A percentile compares a stretch with the other conserved stretches of the same genome.
Evolutionary conservation across 202 grass and related monocot genomes (phyloP).

Genomic region (Setaria italica): DNA sequence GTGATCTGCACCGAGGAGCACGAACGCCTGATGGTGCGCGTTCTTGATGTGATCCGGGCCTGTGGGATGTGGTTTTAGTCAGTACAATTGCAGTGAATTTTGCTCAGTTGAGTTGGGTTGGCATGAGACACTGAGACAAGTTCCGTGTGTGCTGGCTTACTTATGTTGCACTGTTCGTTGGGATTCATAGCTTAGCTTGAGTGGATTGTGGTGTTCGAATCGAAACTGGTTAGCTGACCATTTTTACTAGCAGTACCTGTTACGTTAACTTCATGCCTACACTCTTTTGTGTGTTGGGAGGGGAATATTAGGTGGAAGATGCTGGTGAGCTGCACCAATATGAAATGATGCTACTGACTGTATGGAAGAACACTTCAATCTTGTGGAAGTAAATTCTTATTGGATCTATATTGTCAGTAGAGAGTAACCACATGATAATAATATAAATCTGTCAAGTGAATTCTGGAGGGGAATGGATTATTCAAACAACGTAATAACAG

Average conservation of each 20-base stretch:
- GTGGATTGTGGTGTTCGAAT: constrained; percentile 3
- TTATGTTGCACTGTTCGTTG: not conserved
- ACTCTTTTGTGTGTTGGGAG: not conserved
- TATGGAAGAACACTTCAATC: not conserved
- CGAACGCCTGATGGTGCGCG: not conserved
- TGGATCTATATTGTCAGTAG: not conserved
- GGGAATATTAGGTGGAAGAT: not conserved
- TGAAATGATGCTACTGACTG: not conserved
- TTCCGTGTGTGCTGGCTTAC: not conserved
- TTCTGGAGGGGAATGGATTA: not conserved
- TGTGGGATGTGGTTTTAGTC: constrained; percentile 11
- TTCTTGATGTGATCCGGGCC: not conserved
- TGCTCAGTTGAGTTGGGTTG: not conserved
- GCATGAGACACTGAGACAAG: not conserved
- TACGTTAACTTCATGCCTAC: constrained; percentile 13
- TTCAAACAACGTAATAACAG: constrained; percentile 2
- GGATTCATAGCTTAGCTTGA: not conserved
- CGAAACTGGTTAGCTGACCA: constrained; percentile 3
- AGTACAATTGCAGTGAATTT: constrained; percentile 24
- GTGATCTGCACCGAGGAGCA: not conserved
- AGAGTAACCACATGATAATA: not conserved
- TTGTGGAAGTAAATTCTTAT: not conserved
- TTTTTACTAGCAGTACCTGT: not conserved
- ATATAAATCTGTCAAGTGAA: not conserved
- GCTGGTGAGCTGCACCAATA: not conserved